Base-by-base conservation (phyloP, 352 stramenopile genomes). In the Pythium volutum region DNA sequence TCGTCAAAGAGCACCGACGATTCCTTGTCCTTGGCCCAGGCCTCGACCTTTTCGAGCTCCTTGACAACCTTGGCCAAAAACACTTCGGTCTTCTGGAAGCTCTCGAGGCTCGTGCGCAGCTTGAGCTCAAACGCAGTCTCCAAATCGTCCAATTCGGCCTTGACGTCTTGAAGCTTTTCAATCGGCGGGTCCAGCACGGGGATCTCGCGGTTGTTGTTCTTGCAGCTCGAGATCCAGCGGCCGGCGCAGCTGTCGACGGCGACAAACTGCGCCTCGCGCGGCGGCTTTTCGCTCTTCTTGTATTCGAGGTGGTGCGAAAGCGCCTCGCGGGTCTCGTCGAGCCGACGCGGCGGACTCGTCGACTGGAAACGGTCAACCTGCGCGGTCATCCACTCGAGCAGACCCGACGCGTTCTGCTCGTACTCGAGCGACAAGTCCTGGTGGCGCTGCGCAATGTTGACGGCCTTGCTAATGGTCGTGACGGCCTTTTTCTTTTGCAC, bases 401-500 rank as follows among this genome's bases (percentile, higher is more conserved):
- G 66, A 6, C 76, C 73, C 16, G 79, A 87, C 25, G 86, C 84
- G 47, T 78, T 78, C 46, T 81, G 75, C 53, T 71, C 77, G 67
- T 95, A 97, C 64, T 95, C 76, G 22, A 51, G 71, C 4, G 87
- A 73, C 34, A 93, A 68, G 15, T 95, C 86, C 55, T 95, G 85
- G 65, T 97, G 89, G 55, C 88, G 86, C 71, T 94, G 87, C 20
- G 87, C 85, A 63, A 97, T 92, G 71, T 88, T 93, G 10, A 97
- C 79, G 52, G 89, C 89, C 73, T 96, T 97, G 71, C 79, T 83
- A 62, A 97, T 93, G 8, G 87, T 95, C 51, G 87, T 92, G 45
- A 96, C 76, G 1, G 88, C 81, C 74, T 92, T 93, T 62, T 94
- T 91, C 80, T 94, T 95, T 66, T 96, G 89, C 54, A 91, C 72